These are phyloP conservation scores for Cercis canadensis DNA, from an alignment of 306 rosid genomes.

Conservation along the genomic window DNA sequence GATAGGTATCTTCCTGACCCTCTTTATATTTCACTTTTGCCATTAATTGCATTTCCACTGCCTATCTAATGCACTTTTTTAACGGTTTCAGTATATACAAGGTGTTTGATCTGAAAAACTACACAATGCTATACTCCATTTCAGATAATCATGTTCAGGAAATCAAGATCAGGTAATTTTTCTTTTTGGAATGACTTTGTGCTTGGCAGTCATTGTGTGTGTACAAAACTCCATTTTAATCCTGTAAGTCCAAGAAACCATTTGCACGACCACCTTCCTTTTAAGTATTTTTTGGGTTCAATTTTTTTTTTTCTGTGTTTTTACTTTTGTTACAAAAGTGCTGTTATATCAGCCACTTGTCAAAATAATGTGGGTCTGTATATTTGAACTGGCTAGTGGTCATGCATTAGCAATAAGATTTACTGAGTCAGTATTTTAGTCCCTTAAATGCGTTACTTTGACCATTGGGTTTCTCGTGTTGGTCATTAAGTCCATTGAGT, in stretches of 20 bases:
- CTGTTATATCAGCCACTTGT: background rate
- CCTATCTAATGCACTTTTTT: slow-evolving; percentile 27
- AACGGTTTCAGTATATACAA: slow-evolving; percentile 78
- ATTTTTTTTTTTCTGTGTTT: background rate
- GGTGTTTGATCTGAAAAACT: slow-evolving; percentile 92
- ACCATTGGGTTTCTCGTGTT: slow-evolving; percentile 4
- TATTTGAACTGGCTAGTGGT: background rate
- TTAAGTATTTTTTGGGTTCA: no score
- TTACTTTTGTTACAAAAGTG: background rate
- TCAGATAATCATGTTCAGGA: slow-evolving; percentile 87
- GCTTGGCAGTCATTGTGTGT: background rate
- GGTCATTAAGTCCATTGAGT: background rate
- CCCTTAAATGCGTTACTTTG: background rate
- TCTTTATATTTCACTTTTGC: slow-evolving; percentile 19
- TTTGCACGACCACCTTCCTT: slow-evolving; percentile 2
- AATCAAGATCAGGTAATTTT: slow-evolving; percentile 80
- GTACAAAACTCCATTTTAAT: slow-evolving; percentile 5
- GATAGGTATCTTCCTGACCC: slow-evolving; percentile 56
- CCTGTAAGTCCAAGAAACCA: background rate
- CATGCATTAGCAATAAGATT: background rate
- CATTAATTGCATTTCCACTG: background rate
- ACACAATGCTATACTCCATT: slow-evolving; percentile 86
- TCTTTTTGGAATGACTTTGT: slow-evolving; percentile 4
- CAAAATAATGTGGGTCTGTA: background rate
- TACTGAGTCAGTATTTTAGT: background rate